A percentile compares a stretch with the other conserved stretches of the same genome.
phyloP scores from a whole-genome alignment of 2,329 filamentous ascomycete genomes.

The Apiospora pterosperma region DNA sequence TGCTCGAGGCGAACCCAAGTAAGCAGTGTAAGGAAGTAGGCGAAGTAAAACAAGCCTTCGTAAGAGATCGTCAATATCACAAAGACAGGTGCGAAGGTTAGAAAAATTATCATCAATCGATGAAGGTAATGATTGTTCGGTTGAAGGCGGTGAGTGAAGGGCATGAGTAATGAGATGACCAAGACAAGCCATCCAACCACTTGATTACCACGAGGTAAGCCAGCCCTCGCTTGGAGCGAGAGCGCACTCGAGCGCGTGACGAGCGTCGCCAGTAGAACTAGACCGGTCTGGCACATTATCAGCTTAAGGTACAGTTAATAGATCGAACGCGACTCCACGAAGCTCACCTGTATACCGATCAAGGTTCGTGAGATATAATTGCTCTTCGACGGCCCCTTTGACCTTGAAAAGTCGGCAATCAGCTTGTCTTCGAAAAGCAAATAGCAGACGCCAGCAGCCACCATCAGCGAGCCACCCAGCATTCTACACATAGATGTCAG shows the following conservation, averaged over 20 bases:
- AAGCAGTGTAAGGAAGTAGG: conserved; percentile 77
- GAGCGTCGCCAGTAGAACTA: conserved; percentile 76
- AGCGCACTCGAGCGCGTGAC: conserved; percentile 84
- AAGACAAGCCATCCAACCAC: conserved; percentile 80
- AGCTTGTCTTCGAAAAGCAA: conserved; percentile 71
- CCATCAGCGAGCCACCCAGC: conserved; percentile 75
- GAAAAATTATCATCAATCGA: conserved; percentile 81
- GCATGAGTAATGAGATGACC: conserved; percentile 73
- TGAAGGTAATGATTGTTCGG: conserved; percentile 89
- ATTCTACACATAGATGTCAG: conserved; percentile 46
- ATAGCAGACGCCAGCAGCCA: conserved; percentile 71
- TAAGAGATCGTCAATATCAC: conserved; percentile 97
- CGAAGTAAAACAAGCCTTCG: conserved; percentile 92
- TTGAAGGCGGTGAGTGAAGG: conserved; percentile 75
- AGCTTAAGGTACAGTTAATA: background rate
- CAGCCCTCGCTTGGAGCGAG: conserved; percentile 79
- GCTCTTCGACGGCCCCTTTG: conserved; percentile 17
- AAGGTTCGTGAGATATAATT: conserved; percentile 54
- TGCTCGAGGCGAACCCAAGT: conserved; percentile 93
- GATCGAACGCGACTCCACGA: background rate
- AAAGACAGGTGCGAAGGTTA: conserved; percentile 90
- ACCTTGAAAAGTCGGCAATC: conserved; percentile 41
- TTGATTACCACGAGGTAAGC: conserved; percentile 84
- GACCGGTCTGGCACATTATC: conserved; percentile 54
- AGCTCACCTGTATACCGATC: conserved; percentile 61